Conservation (phyloP, 2,329 filamentous ascomycete species). For the Cercospora sp. region DNA sequence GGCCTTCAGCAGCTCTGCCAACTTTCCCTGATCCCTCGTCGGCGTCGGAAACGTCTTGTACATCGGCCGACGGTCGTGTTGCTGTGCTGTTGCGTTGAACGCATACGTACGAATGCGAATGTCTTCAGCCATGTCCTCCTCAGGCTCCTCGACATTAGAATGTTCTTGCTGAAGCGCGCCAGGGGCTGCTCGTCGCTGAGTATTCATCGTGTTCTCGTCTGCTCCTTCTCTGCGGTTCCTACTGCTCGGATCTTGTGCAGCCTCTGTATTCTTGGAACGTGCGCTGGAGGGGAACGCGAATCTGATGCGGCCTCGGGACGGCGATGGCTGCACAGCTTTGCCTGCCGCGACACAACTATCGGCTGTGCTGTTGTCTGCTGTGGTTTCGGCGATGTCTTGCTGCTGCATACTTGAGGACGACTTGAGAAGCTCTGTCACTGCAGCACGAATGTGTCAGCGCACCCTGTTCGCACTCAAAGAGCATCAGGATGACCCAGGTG, state of each 20-base stretch:
- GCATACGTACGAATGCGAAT: conserved; percentile 22
- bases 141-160: not conserved
- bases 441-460: not conserved
- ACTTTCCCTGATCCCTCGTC: conserved; percentile 11
- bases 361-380: not conserved
- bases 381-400: not conserved
- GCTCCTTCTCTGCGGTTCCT: not conserved
- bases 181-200: not conserved
- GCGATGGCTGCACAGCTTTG: not conserved
- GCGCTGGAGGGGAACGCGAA: not conserved
- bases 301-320: not conserved
- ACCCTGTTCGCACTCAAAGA: not conserved
- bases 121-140: conserved; percentile 22
- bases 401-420: not conserved
- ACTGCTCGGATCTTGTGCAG: not conserved
- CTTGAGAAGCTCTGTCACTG: not conserved
- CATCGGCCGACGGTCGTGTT: not conserved
- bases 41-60: conserved; percentile 11
- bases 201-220: not conserved
- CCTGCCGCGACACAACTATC: not conserved
- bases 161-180: not conserved
- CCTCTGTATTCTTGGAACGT: not conserved
- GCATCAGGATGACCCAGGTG: not conserved
- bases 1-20: conserved; percentile 13
- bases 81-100: not conserved